A percentile compares a stretch with the other conserved stretches of the same genome.
These are phyloP conservation scores for Paramyrothecium roridum DNA, from an alignment of 2,329 filamentous ascomycete genomes.

Conservation along the genomic window DNA sequence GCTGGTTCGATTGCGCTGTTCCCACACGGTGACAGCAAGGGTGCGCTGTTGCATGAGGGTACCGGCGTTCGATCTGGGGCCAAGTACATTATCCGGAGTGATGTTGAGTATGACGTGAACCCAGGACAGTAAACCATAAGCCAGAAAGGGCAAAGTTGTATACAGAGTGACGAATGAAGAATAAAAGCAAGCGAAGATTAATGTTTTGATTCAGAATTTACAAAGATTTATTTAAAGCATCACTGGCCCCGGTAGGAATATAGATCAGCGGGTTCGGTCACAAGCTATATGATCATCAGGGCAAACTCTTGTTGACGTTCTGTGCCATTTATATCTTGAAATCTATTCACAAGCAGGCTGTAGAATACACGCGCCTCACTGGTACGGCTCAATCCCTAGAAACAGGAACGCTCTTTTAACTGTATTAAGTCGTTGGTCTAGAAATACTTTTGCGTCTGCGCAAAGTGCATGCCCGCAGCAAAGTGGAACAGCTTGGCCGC, in stretches of 20 bases:
- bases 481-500: conserved; percentile 22
- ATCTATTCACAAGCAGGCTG: too few species aligned
- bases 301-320: too few species aligned
- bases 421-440: neutral
- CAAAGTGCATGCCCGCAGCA: conserved; percentile 22
- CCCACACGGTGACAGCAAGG: conserved; percentile 65
- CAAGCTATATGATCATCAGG: too few species aligned
- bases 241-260: too few species aligned
- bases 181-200: too few species aligned
- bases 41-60: conserved; percentile 65
- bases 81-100: conserved; percentile 68
- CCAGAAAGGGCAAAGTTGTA: neutral
- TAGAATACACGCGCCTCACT: neutral
- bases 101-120: conserved; percentile 67
- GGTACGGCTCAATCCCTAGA: neutral
- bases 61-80: conserved; percentile 66
- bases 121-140: conserved; percentile 6
- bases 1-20: conserved; percentile 69
- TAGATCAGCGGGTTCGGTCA: too few species aligned
- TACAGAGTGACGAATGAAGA: too few species aligned
- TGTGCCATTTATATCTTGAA: too few species aligned
- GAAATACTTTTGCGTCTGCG: conserved; percentile 20
- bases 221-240: too few species aligned
- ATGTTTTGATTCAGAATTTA: too few species aligned
- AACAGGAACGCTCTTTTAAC: neutral